These are phyloP conservation scores for Aspergillus sp. DNA, from an alignment of 2,329 filamentous ascomycete genomes.

Conservation along the genomic window DNA sequence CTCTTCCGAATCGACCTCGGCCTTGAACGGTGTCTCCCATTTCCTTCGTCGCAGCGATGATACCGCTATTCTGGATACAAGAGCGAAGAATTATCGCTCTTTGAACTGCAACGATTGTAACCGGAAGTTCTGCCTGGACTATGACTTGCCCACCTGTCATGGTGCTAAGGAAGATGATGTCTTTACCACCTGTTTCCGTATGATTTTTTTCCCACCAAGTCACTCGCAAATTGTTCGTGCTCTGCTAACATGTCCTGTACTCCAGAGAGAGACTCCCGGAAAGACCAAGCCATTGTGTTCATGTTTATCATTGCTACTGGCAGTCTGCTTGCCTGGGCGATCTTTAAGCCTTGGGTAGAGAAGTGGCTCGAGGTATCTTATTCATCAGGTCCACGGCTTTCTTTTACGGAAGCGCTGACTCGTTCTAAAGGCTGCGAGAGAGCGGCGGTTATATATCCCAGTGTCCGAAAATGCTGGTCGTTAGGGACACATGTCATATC, in stretches of 20 bases:
- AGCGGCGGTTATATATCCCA: slow-evolving; percentile 55
- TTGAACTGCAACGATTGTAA: slow-evolving; percentile 68
- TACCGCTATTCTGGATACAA: slow-evolving; percentile 20
- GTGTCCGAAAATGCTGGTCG: slow-evolving; percentile 40
- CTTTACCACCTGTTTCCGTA: slow-evolving; percentile 67
- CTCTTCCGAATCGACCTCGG: slow-evolving; percentile 24
- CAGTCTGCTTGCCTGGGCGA: slow-evolving; percentile 62
- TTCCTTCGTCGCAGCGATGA: slow-evolving; percentile 25
- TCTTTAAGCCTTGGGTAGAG: slow-evolving; percentile 60
- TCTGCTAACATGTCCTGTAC: slow-evolving; percentile 8
- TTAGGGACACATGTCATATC: slow-evolving; percentile 7
- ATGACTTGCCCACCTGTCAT: slow-evolving; percentile 64
- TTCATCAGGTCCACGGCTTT: not conserved
- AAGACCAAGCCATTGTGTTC: slow-evolving; percentile 66
- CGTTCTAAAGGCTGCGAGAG: slow-evolving; percentile 45
- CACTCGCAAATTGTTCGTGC: not conserved
- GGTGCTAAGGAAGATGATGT: slow-evolving; percentile 65
- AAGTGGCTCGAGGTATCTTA: slow-evolving; percentile 54
- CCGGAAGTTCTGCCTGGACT: slow-evolving; percentile 66
- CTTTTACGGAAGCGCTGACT: slow-evolving; percentile 8
- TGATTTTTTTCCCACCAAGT: slow-evolving; percentile 3
- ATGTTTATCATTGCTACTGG: slow-evolving; percentile 67
- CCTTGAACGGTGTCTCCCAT: slow-evolving; percentile 26
- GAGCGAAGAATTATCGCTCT: slow-evolving; percentile 40
- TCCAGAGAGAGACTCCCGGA: slow-evolving; percentile 65